Conservation (phyloP, 306 rosid genomes). For the Vigna mungo region DNA sequence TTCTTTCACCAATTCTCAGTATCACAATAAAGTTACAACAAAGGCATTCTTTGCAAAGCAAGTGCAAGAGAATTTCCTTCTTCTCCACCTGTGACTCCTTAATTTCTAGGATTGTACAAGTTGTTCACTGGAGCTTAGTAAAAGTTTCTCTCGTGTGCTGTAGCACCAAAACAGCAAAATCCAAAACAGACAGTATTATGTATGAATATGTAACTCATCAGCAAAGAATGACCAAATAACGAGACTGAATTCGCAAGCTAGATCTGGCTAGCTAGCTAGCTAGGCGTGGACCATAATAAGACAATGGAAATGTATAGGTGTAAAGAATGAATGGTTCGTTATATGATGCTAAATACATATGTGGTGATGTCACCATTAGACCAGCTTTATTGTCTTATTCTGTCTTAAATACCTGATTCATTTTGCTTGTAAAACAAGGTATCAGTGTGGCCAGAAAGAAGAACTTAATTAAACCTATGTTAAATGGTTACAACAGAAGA, state of each 20-base stretch:
- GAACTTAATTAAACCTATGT: slow-evolving; percentile 1
- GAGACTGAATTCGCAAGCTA: slow-evolving; percentile 11
- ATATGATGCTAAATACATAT: not conserved
- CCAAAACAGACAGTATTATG: slow-evolving; percentile 7
- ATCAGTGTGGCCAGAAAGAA: slow-evolving; percentile 46
- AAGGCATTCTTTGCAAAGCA: slow-evolving; percentile 19
- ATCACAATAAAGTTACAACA: not conserved
- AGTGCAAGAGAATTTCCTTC: slow-evolving; percentile 23
- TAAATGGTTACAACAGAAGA: not conserved
- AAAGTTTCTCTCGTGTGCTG: slow-evolving; percentile 9
- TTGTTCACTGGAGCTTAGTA: slow-evolving; percentile 43
- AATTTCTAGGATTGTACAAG: slow-evolving; percentile 29
- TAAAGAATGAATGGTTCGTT: not conserved
- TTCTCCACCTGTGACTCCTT: slow-evolving; percentile 21
- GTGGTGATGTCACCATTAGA: slow-evolving; percentile 42
- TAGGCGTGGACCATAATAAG: slow-evolving; percentile 25
- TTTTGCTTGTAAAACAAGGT: slow-evolving; percentile 57
- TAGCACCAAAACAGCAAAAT: slow-evolving; percentile 42
- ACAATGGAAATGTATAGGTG: not conserved
- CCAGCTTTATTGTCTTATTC: not conserved
- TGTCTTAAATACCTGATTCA: slow-evolving; percentile 29
- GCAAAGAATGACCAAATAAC: slow-evolving; percentile 12
- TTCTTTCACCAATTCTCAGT: slow-evolving; percentile 33
- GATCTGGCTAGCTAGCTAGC: slow-evolving; percentile 7
- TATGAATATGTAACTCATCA: not conserved